phyloP scores from a whole-genome alignment of 2,329 filamentous ascomycete species.

The Penicillium sp. region DNA sequence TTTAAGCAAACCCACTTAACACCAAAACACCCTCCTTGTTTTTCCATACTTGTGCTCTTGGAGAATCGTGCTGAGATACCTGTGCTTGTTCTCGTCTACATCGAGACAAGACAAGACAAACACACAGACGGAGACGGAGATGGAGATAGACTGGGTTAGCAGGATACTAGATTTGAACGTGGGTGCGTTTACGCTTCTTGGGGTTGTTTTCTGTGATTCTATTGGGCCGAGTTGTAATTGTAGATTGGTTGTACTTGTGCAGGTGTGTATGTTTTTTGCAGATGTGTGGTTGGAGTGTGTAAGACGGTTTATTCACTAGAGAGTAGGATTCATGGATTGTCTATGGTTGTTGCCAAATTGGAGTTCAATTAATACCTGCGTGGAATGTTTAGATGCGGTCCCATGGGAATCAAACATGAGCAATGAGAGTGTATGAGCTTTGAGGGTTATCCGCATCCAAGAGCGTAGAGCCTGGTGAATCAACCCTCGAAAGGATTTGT shows the following conservation, averaged over 20 bases:
- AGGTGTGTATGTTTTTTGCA: background rate
- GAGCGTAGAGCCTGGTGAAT: too few species aligned
- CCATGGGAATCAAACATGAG: too few species aligned
- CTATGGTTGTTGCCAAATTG: too few species aligned
- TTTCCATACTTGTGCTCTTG: conserved; percentile 3
- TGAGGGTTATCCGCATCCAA: too few species aligned
- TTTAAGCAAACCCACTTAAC: background rate
- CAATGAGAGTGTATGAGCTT: too few species aligned
- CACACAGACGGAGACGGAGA: too few species aligned
- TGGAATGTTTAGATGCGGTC: too few species aligned
- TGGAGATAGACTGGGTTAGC: background rate
- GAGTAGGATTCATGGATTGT: too few species aligned
- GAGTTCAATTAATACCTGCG: too few species aligned
- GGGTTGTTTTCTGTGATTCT: background rate
- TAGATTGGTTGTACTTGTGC: background rate
- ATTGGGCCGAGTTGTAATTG: background rate
- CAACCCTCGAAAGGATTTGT: background rate
- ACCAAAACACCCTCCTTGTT: too few species aligned
- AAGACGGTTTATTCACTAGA: too few species aligned
- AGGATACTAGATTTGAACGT: background rate
- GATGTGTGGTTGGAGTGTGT: too few species aligned
- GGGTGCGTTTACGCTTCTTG: background rate
- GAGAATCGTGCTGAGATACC: conserved; percentile 14
- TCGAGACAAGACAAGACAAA: background rate
- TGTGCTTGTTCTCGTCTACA: background rate